Evolutionary conservation across 768 basidiomycete species (phyloP), one percentile per base, ranked within the genome.

Genomic region (Boletus insuetus): DNA sequence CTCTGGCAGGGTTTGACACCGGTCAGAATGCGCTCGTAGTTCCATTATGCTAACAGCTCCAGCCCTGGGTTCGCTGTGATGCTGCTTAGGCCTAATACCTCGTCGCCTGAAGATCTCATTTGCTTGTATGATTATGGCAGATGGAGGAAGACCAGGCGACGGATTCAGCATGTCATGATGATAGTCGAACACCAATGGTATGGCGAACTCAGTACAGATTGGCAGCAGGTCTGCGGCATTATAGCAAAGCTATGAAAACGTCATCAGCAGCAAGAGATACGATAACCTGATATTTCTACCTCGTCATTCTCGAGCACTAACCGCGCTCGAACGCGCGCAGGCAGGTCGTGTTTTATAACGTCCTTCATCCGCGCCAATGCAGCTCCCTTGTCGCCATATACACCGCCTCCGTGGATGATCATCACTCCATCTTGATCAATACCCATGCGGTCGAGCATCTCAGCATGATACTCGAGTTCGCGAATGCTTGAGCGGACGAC

Each of bases 221-320:
- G 89, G 87, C n/a, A 97, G 75, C 12, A 97, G 76, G 52, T 97
- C 95, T 56, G 91, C 91, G 1, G 89, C 87, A 49, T 83, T 91
- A 70, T 94, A 97, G 64, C 93, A 96, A 60, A 97, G 63, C 79
- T 81, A 46, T 10, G 42, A 16, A 46, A 51, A 45, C 20, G 20
- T 34, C 17, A 45, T 62, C 22, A 56, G 39, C 13, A 9, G 6
- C 17, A 32, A 13, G 37, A 42, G 1, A 19, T 16, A 14, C n/a
- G 8, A 43, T 34, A 5, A 17, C 20, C 6, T 9, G 12, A 12
- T 4, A 46, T 1, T 17, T 19, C 31, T 46, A 89, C 91, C 76
- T 98, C 95, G 60, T 97, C 95, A 56, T 97, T 98, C 72, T 98
- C 95, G n/a, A 94, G 76, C 2, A 93, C 94, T 20, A 95, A 69